phyloP scores from a whole-genome alignment of 768 basidiomycete species.

The Termitomyces sp. region DNA sequence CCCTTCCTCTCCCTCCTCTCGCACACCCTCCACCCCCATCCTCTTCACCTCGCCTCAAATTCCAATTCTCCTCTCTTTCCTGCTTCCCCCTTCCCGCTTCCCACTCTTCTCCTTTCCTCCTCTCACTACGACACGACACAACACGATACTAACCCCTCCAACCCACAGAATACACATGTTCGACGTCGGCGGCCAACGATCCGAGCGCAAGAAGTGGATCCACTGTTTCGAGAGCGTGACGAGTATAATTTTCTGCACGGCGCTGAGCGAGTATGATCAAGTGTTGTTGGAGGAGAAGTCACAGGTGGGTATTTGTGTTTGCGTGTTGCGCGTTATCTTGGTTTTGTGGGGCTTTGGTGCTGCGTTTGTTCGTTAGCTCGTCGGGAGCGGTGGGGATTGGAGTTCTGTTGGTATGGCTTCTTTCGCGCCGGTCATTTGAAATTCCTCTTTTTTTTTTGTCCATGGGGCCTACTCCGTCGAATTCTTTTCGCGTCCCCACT shows the following conservation, averaged over 20 bases:
- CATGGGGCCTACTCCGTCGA: too few relatives aligned
- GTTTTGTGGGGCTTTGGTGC: background rate
- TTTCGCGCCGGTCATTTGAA: too few relatives aligned
- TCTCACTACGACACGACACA: background rate
- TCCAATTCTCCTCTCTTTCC: too few relatives aligned
- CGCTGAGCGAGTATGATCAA: slow-evolving; percentile 74
- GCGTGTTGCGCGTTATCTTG: background rate
- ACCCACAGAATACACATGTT: slow-evolving; percentile 61
- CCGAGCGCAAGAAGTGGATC: slow-evolving; percentile 82
- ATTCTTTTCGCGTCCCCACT: too few relatives aligned
- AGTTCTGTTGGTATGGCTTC: too few relatives aligned
- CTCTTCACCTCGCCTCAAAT: too few relatives aligned
- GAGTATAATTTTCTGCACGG: slow-evolving; percentile 71
- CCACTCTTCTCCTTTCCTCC: too few relatives aligned
- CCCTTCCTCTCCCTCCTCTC: too few relatives aligned
- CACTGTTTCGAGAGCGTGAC: slow-evolving; percentile 36
- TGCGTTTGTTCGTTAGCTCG: background rate
- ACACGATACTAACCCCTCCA: background rate
- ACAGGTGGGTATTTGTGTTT: slow-evolving; percentile 49
- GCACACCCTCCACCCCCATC: too few relatives aligned
- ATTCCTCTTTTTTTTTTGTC: too few relatives aligned
- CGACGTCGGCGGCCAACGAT: slow-evolving; percentile 78
- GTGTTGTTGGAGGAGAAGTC: slow-evolving; percentile 67
- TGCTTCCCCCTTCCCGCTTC: too few relatives aligned
- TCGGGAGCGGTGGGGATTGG: too few relatives aligned